Evolutionary conservation across 176 grass and related monocot species (phyloP).

Genomic region (Pontederia paniculata): DNA sequence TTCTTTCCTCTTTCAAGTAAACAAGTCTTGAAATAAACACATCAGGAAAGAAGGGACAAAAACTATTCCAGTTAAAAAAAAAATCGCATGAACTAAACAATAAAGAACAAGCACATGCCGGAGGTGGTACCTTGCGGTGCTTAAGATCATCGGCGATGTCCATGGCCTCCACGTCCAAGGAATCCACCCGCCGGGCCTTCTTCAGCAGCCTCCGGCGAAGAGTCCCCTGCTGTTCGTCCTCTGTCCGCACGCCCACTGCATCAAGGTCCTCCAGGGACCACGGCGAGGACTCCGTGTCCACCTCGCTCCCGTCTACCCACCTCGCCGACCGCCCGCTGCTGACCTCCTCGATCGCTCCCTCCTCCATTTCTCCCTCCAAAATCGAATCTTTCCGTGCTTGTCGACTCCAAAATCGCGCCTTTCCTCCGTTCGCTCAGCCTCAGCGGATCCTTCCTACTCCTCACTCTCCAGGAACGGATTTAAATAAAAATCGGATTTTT

Average conservation of each 20-base stretch:
- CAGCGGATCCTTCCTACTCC: too few species aligned
- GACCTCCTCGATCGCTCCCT: conserved; percentile 62
- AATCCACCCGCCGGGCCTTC: conserved; percentile 57
- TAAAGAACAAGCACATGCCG: not conserved
- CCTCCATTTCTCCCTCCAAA: conserved; percentile 21
- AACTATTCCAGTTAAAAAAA: too few species aligned
- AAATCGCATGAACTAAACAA: too few species aligned
- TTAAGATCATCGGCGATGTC: conserved; percentile 41
- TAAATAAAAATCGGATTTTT: too few species aligned
- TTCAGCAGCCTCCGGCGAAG: conserved; percentile 56
- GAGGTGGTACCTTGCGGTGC: conserved; percentile 43
- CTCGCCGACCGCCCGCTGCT: conserved; percentile 24
- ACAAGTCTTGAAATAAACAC: too few species aligned
- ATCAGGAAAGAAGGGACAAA: too few species aligned
- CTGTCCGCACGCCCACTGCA: not conserved
- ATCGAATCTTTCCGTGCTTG: too few species aligned
- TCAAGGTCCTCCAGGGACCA: conserved; percentile 33
- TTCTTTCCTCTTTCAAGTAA: too few species aligned
- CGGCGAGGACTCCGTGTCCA: conserved; percentile 68
- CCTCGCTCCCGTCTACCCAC: conserved; percentile 96
- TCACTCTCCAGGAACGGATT: too few species aligned
- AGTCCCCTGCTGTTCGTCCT: not conserved
- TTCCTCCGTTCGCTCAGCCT: too few species aligned
- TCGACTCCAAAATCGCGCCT: too few species aligned
- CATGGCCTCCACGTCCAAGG: conserved; percentile 89